Conservation (phyloP, 2,329 filamentous ascomycete species). For the Rutstroemia sydowiana region DNA sequence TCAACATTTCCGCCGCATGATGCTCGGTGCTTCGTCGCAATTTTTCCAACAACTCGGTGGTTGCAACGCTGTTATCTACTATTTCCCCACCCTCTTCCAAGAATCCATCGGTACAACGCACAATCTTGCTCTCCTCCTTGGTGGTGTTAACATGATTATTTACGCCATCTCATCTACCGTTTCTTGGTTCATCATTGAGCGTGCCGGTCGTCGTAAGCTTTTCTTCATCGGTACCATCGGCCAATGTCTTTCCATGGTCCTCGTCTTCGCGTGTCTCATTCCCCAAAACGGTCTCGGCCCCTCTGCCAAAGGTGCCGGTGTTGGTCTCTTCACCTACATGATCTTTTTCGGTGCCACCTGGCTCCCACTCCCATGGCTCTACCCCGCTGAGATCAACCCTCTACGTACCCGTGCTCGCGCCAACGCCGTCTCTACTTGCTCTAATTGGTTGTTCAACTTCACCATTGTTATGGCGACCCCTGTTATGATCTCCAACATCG, state of each 20-base stretch:
- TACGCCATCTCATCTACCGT: slow-evolving; percentile 45
- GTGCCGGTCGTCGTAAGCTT: slow-evolving; percentile 60
- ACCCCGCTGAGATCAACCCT: slow-evolving; percentile 54
- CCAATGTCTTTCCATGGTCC: slow-evolving; percentile 59
- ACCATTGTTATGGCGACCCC: slow-evolving; percentile 37
- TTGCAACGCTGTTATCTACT: slow-evolving; percentile 40
- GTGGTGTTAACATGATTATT: slow-evolving; percentile 49
- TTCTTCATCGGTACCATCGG: slow-evolving; percentile 64
- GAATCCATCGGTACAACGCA: slow-evolving; percentile 39
- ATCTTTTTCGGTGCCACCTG: slow-evolving; percentile 54
- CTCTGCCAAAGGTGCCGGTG: slow-evolving; percentile 33
- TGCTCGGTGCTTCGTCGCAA: slow-evolving; percentile 43
- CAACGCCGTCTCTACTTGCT: slow-evolving; percentile 55
- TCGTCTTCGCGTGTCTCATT: slow-evolving; percentile 37
- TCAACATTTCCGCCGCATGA: slow-evolving; percentile 46
- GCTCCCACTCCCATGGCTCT: slow-evolving; percentile 56
- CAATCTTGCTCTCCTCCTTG: slow-evolving; percentile 45
- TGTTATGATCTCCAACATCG: slow-evolving; percentile 30
- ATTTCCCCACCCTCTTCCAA: slow-evolving; percentile 45
- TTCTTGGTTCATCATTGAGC: slow-evolving; percentile 46
- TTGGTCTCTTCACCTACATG: slow-evolving; percentile 56
- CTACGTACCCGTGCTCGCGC: slow-evolving; percentile 53
- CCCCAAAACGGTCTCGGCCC: slow-evolving; percentile 22
- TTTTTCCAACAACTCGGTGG: slow-evolving; percentile 45
- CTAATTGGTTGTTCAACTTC: slow-evolving; percentile 48